Percentiles rank a stretch among this genome's conserved stretches.
Evolutionary conservation across 257 asterid species (phyloP).

Genomic region (Gardenia jasminoides): DNA sequence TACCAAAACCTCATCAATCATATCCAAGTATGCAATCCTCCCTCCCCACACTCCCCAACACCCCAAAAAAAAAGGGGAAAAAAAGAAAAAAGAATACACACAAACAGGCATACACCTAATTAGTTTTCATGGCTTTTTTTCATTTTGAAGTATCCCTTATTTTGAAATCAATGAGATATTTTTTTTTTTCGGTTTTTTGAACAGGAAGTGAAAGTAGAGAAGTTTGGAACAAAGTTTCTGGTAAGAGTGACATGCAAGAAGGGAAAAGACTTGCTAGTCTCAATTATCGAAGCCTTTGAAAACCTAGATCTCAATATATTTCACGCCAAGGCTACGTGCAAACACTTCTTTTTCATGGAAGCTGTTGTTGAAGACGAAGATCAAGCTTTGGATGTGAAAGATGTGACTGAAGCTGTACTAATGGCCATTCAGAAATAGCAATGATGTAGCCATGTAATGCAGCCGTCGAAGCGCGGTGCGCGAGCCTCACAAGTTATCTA

Average conservation of each 20-base stretch:
- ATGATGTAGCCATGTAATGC: neutral
- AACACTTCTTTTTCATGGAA: slow-evolving; percentile 57
- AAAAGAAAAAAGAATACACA: neutral
- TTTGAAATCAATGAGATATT: neutral
- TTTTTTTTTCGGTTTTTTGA: neutral
- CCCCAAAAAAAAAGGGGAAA: neutral
- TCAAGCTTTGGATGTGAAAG: slow-evolving; percentile 28
- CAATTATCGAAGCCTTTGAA: slow-evolving; percentile 61
- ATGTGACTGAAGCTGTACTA: slow-evolving; percentile 40
- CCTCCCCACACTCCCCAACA: neutral
- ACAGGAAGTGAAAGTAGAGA: slow-evolving; percentile 82
- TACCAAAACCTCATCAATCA: slow-evolving; percentile 45
- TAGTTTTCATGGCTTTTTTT: neutral
- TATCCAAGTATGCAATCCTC: slow-evolving; percentile 36
- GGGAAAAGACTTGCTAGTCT: slow-evolving; percentile 40
- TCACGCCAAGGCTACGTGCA: slow-evolving; percentile 48
- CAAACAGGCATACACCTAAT: neutral
- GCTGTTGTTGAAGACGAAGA: slow-evolving; percentile 53
- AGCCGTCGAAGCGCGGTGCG: too few relatives aligned
- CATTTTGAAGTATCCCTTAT: neutral
- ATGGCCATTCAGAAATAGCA: slow-evolving; percentile 34
- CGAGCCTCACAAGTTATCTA: too few relatives aligned
- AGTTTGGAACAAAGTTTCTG: slow-evolving; percentile 36
- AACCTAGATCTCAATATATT: slow-evolving; percentile 44
- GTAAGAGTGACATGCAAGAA: slow-evolving; percentile 68